phyloP scores from a whole-genome alignment of 805 yeast species.

The Yueomyces sinensis region DNA sequence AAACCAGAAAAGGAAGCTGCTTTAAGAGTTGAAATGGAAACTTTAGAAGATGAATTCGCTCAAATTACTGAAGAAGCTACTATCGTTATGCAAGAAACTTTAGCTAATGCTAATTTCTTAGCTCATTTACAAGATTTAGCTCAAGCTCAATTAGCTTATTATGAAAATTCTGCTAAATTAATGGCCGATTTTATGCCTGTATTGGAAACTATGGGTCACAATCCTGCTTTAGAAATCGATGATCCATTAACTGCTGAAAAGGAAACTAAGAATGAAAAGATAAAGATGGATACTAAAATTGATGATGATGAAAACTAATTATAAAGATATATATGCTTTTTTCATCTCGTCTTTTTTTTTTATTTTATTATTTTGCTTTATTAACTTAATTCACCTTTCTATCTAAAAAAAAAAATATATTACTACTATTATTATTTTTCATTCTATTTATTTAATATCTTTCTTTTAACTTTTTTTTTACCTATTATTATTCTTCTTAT shows the following conservation, averaged over 20 bases:
- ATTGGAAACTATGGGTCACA: neutral
- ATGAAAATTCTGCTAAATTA: constrained; percentile 58
- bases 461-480: no score
- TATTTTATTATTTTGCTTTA: no score
- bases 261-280: no score
- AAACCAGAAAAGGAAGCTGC: constrained; percentile 57
- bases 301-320: no score
- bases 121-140: constrained; percentile 55
- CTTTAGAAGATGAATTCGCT: constrained; percentile 81
- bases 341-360: no score
- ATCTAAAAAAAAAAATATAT: no score
- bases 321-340: no score
- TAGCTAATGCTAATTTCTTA: constrained; percentile 56
- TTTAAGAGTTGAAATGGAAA: constrained; percentile 63
- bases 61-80: constrained; percentile 84
- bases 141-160: constrained; percentile 70
- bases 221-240: neutral
- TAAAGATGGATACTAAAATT: no score
- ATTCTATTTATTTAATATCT: no score
- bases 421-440: no score
- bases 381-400: no score
- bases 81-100: constrained; percentile 65
- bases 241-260: neutral
- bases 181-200: constrained; percentile 36
- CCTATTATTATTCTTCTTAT: no score